These are phyloP conservation scores for Fusarium metavorans DNA, from an alignment of 2,329 filamentous ascomycete genomes.

Conservation along the genomic window DNA sequence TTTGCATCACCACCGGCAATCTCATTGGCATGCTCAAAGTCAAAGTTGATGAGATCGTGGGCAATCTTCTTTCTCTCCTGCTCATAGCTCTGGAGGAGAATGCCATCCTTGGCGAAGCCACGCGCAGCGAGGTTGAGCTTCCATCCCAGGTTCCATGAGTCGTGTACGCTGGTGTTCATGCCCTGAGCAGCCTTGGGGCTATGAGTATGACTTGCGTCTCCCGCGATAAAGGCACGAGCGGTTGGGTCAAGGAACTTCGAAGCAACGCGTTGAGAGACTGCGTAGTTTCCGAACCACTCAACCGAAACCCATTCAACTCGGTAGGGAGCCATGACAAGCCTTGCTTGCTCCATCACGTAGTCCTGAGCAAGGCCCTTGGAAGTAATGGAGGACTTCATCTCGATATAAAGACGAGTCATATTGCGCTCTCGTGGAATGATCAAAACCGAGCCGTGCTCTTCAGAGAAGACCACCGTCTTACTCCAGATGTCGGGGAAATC, in stretches of 20 bases:
- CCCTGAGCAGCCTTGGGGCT: constrained; percentile 78
- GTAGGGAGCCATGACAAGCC: constrained; percentile 69
- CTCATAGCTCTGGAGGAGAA: constrained; percentile 70
- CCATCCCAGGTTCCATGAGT: constrained; percentile 70
- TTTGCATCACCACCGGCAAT: constrained; percentile 70
- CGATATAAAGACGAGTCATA: constrained; percentile 73
- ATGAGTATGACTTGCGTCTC: constrained; percentile 78
- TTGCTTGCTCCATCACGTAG: constrained; percentile 76
- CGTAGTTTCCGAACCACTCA: constrained; percentile 79
- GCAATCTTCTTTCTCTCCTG: constrained; percentile 71
- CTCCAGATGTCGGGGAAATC: constrained; percentile 81
- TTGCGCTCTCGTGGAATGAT: constrained; percentile 79
- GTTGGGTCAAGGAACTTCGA: constrained; percentile 73
- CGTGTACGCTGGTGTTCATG: constrained; percentile 71
- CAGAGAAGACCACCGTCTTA: constrained; percentile 75
- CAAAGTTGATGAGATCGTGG: constrained; percentile 68
- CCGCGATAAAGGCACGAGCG: constrained; percentile 72
- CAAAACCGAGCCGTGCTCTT: constrained; percentile 74
- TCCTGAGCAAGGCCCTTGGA: constrained; percentile 63
- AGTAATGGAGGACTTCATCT: constrained; percentile 60
- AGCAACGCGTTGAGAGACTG: constrained; percentile 77
- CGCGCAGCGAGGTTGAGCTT: constrained; percentile 64
- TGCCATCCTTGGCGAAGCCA: constrained; percentile 63
- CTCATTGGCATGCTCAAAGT: constrained; percentile 66
- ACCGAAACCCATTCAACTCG: constrained; percentile 66